Evolutionary conservation across 2,329 filamentous ascomycete genomes (phyloP), one percentile per base, ranked within the genome.

Genomic region (Stagonosporopsis cucurbitacearum): DNA sequence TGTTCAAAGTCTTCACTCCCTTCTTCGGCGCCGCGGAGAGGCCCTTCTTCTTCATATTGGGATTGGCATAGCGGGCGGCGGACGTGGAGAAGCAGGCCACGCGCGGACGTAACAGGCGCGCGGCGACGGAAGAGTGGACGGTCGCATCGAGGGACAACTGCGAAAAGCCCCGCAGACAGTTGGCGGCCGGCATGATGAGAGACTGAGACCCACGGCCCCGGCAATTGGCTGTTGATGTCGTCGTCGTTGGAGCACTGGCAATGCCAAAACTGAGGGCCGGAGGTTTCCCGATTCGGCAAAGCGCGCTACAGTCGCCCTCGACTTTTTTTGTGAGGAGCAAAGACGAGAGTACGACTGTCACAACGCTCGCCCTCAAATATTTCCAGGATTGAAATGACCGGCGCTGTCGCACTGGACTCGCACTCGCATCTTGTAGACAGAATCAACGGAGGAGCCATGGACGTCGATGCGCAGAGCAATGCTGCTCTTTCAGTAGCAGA

Each of bases 1-100:
- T 75, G 35, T 71, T 73, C 40, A 80, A 75, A 15, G 72, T 67
- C 66, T 75, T 79, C 25, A 66, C 61, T 9, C 74, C 75, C 58
- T 70, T 70, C 52, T 73, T 73, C 4, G 74, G 72, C 23, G 71
- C 59, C 6, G 68, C 66, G 3, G 56, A 49, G 51, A 64, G 54
- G 50, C 51, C 54, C 59, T 65, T 69, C 53, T 70, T 75, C 68
- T 70, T 71, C 35, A 62, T 47, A 9, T 50, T 37, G 6, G 62
- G 62, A 22, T 61, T 64, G 20, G 67, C 70, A 59, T 67, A 60
- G 32, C 65, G 71, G 22, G 68, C 53, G 15, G 68, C 50, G 30
- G 73, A 72, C 19, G 73, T 75, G 50, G 74, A 75, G 59, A 77
- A 75, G 65, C 64, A 67, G 54, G 70, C 66, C 19, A 63, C 60